These are phyloP conservation scores for Dimargaris cristalligena DNA, from an alignment of 192 early-diverging fungal species.

Conservation along the genomic window DNA sequence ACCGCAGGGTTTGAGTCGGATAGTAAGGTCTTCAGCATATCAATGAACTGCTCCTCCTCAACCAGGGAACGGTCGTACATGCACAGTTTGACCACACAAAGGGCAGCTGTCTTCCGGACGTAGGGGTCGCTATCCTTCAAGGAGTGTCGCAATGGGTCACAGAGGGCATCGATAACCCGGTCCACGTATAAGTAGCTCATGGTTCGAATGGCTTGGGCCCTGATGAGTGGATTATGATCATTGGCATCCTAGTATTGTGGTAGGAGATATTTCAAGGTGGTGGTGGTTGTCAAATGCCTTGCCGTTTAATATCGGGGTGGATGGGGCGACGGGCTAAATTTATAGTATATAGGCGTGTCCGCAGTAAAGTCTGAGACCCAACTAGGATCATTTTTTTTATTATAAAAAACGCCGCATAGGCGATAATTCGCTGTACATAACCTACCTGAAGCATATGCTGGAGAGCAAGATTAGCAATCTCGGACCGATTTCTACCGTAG, in stretches of 20 bases:
- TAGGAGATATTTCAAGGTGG: too few species aligned
- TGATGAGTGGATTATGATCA: constrained; percentile 85
- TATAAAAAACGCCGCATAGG: too few species aligned
- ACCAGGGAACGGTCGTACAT: constrained; percentile 74
- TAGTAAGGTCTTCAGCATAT: constrained; percentile 70
- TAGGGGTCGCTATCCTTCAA: constrained; percentile 85
- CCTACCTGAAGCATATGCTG: constrained; percentile 68
- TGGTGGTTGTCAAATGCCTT: too few species aligned
- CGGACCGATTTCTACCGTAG: constrained; percentile 83
- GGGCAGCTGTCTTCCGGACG: constrained; percentile 89
- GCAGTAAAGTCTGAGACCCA: too few species aligned
- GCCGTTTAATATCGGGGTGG: too few species aligned
- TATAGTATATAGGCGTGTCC: too few species aligned
- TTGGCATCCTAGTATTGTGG: constrained; percentile 48
- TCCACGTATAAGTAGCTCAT: constrained; percentile 96
- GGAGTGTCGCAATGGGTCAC: constrained; percentile 68
- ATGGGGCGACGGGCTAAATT: too few species aligned
- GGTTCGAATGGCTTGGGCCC: constrained; percentile 89
- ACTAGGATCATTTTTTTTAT: too few species aligned
- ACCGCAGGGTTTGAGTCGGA: constrained; percentile 83
- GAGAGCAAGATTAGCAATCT: constrained; percentile 84
- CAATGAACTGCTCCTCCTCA: constrained; percentile 77
- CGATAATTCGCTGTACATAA: too few species aligned
- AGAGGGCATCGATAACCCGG: constrained; percentile 67
- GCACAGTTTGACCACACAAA: constrained; percentile 86